These are phyloP conservation scores for Pythium coloratum DNA, from an alignment of 352 stramenopile species.

Conservation along the genomic window DNA sequence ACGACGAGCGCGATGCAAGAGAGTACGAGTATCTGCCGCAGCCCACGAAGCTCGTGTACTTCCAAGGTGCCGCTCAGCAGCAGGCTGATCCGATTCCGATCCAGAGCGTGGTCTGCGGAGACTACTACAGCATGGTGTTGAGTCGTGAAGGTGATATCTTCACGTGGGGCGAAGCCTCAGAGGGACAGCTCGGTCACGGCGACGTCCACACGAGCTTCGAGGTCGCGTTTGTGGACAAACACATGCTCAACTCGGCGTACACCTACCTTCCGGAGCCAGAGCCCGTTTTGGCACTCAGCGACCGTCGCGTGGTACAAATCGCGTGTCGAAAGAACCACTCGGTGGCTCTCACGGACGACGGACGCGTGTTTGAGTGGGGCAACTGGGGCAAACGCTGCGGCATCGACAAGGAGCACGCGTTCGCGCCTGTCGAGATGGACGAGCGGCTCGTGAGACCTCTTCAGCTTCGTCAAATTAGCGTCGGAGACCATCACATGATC, in stretches of 20 bases:
- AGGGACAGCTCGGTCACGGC: conserved; percentile 68
- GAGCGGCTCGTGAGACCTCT: conserved; percentile 20
- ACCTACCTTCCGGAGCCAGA: conserved; percentile 66
- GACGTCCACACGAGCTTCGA: conserved; percentile 54
- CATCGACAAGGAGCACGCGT: conserved; percentile 57
- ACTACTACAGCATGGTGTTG: conserved; percentile 67
- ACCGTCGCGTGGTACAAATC: conserved; percentile 44
- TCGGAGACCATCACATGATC: conserved; percentile 57
- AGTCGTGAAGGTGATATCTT: conserved; percentile 71
- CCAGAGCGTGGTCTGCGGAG: conserved; percentile 53
- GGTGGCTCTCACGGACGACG: conserved; percentile 41
- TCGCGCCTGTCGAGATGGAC: conserved; percentile 45
- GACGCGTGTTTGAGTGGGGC: conserved; percentile 64
- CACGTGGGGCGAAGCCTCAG: conserved; percentile 72
- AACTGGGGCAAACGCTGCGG: conserved; percentile 63
- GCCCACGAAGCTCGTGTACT: conserved; percentile 62
- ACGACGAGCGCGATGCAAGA: conserved; percentile 49
- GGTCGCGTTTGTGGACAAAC: conserved; percentile 59
- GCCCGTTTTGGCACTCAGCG: conserved; percentile 52
- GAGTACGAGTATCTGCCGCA: conserved; percentile 43
- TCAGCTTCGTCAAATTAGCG: conserved; percentile 41
- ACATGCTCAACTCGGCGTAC: conserved; percentile 69
- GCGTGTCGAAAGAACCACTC: conserved; percentile 62
- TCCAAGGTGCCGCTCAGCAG: conserved; percentile 49
- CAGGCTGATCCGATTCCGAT: conserved; percentile 69